These are phyloP conservation scores for Ophioceras dolichostomum DNA, from an alignment of 2,329 filamentous ascomycete species.

Conservation along the genomic window DNA sequence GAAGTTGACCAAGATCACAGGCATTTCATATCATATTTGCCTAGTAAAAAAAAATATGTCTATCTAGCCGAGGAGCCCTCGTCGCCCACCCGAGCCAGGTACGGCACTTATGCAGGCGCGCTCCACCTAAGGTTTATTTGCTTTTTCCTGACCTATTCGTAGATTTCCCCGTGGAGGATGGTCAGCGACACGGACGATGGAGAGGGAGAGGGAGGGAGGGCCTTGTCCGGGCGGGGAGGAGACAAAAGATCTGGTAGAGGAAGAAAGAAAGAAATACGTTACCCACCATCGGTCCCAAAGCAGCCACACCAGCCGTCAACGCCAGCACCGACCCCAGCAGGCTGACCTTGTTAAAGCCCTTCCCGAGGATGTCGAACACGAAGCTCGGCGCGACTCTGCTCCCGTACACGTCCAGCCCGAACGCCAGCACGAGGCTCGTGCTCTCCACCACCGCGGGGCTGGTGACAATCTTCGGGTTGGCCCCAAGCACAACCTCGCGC, in stretches of 20 bases:
- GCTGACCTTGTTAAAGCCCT: conserved; percentile 84
- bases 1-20: too few relatives aligned
- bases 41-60: too few relatives aligned
- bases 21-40: too few relatives aligned
- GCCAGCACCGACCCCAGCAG: conserved; percentile 75
- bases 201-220: conserved; percentile 5
- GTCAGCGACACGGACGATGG: neutral
- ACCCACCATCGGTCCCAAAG: conserved; percentile 78
- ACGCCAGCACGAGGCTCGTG: conserved; percentile 81
- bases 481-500: conserved; percentile 67
- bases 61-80: too few relatives aligned
- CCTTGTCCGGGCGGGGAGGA: neutral
- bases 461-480: conserved; percentile 60
- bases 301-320: conserved; percentile 61
- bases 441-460: conserved; percentile 77
- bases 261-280: conserved; percentile 1
- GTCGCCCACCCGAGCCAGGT: too few relatives aligned
- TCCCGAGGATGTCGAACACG: conserved; percentile 84
- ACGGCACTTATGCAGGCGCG: conserved; percentile 16
- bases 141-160: conserved; percentile 51
- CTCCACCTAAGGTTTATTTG: conserved; percentile 56
- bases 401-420: conserved; percentile 79
- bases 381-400: conserved; percentile 78
- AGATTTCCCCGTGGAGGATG: too few relatives aligned
- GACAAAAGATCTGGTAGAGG: neutral